A percentile compares a stretch with the other conserved stretches of the same genome.
phyloP scores from a whole-genome alignment of 768 basidiomycete genomes.

The Candolleomyces aberdarensis region DNA sequence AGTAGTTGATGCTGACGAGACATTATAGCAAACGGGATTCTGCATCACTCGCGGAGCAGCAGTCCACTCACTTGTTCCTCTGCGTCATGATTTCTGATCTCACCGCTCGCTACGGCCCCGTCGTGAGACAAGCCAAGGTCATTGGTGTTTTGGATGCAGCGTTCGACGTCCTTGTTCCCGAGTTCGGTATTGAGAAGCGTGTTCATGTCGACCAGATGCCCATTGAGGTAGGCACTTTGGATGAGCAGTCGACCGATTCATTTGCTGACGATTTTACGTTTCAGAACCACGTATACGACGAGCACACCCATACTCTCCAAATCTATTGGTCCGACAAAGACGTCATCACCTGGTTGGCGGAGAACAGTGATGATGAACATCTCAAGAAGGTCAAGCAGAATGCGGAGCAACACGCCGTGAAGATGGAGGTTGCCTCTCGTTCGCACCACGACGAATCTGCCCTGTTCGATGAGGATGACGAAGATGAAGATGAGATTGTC shows the following conservation, averaged over 20 bases:
- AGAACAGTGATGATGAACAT: slow-evolving; percentile 95
- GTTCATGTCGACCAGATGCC: slow-evolving; percentile 99
- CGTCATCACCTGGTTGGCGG: slow-evolving; percentile 92
- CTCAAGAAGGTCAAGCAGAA: slow-evolving; percentile 92
- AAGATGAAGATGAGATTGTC: slow-evolving; percentile 79
- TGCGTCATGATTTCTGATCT: slow-evolving; percentile 94
- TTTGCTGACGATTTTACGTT: slow-evolving; percentile 15
- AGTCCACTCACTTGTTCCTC: slow-evolving; percentile 92
- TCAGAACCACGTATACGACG: slow-evolving; percentile 94
- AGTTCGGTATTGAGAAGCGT: slow-evolving; percentile 98
- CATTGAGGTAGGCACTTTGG: slow-evolving; percentile 66
- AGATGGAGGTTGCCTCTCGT: slow-evolving; percentile 88
- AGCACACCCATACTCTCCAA: slow-evolving; percentile 87
- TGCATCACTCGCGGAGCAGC: slow-evolving; percentile 89
- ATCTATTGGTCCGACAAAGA: slow-evolving; percentile 96
- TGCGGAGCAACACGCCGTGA: slow-evolving; percentile 84
- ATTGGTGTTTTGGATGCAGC: slow-evolving; percentile 96
- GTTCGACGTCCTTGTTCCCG: slow-evolving; percentile 93
- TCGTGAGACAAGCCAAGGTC: slow-evolving; percentile 92
- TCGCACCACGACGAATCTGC: slow-evolving; percentile 85
- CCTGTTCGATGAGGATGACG: slow-evolving; percentile 86
- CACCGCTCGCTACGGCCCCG: slow-evolving; percentile 92
- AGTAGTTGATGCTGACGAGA: slow-evolving; percentile 1
- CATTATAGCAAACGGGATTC: slow-evolving; percentile 79
- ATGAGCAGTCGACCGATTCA: background rate